Conservation (phyloP, 345 rosid species). For the Syzygium aromaticum region DNA sequence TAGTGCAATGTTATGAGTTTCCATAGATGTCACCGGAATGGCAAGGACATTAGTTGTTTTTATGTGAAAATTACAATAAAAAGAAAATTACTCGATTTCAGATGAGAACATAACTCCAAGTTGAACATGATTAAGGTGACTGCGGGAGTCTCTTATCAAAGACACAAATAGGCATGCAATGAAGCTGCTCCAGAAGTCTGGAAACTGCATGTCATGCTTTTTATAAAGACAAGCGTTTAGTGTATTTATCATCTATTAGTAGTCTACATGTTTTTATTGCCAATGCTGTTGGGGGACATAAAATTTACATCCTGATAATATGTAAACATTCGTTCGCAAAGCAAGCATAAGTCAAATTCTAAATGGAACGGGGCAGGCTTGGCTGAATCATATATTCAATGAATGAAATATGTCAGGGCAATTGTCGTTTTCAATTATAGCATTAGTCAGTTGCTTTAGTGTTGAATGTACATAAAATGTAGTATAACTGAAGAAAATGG, state of each 20-base stretch:
- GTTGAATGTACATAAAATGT: neutral
- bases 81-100: neutral
- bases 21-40: neutral
- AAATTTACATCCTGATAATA: neutral
- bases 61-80: neutral
- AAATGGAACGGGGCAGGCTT: neutral
- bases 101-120: neutral
- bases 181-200: neutral
- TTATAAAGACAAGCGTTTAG: neutral
- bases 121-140: neutral
- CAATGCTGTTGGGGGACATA: neutral
- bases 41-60: neutral
- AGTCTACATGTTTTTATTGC: neutral
- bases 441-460: neutral
- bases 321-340: neutral
- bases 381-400: neutral
- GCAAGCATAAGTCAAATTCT: neutral
- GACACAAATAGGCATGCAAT: neutral
- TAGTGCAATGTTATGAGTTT: conserved; percentile 5
- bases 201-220: neutral
- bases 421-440: neutral
- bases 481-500: neutral
- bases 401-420: neutral
- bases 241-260: neutral
- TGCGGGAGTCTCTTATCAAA: neutral